Evolutionary conservation across 805 yeast species (phyloP), one percentile per base, ranked within the genome.

Genomic region (Zygoascus biomembranicola): DNA sequence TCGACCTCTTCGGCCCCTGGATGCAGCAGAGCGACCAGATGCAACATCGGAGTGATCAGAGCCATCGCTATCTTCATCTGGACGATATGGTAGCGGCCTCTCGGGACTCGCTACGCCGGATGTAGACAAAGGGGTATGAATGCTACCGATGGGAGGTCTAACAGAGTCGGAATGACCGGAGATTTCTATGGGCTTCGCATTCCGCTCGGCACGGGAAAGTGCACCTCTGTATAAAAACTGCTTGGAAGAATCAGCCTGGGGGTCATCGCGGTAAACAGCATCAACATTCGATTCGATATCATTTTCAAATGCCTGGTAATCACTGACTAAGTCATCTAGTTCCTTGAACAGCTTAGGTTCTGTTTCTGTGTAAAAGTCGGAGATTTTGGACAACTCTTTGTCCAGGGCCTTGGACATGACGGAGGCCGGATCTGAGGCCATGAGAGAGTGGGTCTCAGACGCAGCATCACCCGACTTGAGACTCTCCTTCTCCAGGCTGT

Each of bases 401-500:
- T 92, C 89, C 55, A 94, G 72, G 1, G 94, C 92, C 18, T 80
- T 75, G 1, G 72, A 62, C 61, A 90, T 92, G n/a, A 80, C 80
- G 18, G 68, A 69, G 1, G 77, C 70, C 6, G 87, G 82, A 55
- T 80, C 81, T 2, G 69, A 65, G 61, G 54, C 68, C 63, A 54
- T 69, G 70, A 57, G 69, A 59, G 57, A 67, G 59, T 9, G 68
- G 60, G 52, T 50, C 26, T 62, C 66, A 10, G 59, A 61, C 23
- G 53, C 61, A 28, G 56, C 66, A 10, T 52, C 56, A 16, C 60
- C 61, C n/a, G 57, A 57, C 6, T 67, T 62, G 39, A 64, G 59
- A 20, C 69, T 62, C 52, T 86, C 89, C 63, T 90, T 77, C 65
- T 94, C 97, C 47, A 92, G 74, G 16, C 82, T 75, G 68, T 90